These are phyloP conservation scores for Senecio squalidus DNA, from an alignment of 140 eudicot species.

Conservation along the genomic window DNA sequence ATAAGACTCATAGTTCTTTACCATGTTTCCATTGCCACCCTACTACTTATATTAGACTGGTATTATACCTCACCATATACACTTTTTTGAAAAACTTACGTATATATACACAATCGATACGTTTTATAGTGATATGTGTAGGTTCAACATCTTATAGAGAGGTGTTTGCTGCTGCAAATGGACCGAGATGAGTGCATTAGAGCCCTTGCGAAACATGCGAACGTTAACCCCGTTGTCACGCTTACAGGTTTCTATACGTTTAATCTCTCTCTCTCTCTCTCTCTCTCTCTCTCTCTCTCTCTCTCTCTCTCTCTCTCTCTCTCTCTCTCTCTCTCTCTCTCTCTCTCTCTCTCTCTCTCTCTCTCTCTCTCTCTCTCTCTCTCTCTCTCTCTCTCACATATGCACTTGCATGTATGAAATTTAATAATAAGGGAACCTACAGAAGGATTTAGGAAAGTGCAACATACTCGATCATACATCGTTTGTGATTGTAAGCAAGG, in stretches of 20 bases:
- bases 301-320: no score
- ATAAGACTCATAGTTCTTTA: conserved; percentile 9
- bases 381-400: no score
- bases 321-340: no score
- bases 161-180: conserved; percentile 68
- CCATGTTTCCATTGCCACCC: conserved; percentile 89
- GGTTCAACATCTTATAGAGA: conserved; percentile 85
- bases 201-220: conserved; percentile 60
- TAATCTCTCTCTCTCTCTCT: no score
- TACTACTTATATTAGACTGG: conserved; percentile 69
- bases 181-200: conserved; percentile 51
- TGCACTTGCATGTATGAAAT: not conserved
- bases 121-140: conserved; percentile 17
- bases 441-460: no score
- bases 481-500: no score
- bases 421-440: no score
- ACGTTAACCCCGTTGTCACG: conserved; percentile 48
- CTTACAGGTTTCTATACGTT: conserved; percentile 62
- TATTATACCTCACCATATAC: not conserved
- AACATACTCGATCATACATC: no score
- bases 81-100: not conserved
- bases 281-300: no score
- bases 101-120: not conserved
- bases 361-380: no score
- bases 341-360: no score